Base-by-base conservation (phyloP, 768 basidiomycete genomes). In the Amanita pallidorosea region DNA sequence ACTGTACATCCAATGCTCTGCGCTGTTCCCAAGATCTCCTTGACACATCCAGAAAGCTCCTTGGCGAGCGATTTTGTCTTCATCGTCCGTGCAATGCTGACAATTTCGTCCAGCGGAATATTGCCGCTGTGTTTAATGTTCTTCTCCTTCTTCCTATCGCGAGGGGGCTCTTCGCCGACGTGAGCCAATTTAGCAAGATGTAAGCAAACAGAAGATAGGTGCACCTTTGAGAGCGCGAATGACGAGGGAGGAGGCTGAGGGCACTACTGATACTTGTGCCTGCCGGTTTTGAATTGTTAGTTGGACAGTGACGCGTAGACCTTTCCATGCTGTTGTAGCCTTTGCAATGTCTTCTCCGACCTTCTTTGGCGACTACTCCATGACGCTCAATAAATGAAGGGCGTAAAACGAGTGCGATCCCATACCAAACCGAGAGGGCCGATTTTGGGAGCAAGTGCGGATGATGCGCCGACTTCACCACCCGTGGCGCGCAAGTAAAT, bases 301-400 rank as follows among this genome's bases (percentile, higher is more conserved):
- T 70, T 97, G 92, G 58, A 98, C 93, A 58, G 96, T 98, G 53
- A 99, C 95, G 55, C 94, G 91, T 66, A 98, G 90, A 75, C 96
- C 96, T 73, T 99, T 99, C 96, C 96, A 99, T 67, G 84, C 85
- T 44, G 83, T 80, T 54, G 96, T 99, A 53, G 95, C 95, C 70
- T 99, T 99, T 61, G 96, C 96, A 67, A 99, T 99, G 73, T 99
- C 96, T 90, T 99, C 96, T 73, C 96, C 96, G 71, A 99, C 96
- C 77, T 98, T 98, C 78, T 99, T 99, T 61, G 96, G 96, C 53
- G 96, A 97, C 96, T 98, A 13, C 15, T 6, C 20, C n/a, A 17
- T 12, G 27, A 33, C 27, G n/a, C 3, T 52, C 44, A 52, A 22
- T 12, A 37, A 37, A 23, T 12, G 2, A 11, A 20, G 9, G 12